Base-by-base conservation (phyloP, 306 rosid species). In the Erythrophleum fordii region DNA sequence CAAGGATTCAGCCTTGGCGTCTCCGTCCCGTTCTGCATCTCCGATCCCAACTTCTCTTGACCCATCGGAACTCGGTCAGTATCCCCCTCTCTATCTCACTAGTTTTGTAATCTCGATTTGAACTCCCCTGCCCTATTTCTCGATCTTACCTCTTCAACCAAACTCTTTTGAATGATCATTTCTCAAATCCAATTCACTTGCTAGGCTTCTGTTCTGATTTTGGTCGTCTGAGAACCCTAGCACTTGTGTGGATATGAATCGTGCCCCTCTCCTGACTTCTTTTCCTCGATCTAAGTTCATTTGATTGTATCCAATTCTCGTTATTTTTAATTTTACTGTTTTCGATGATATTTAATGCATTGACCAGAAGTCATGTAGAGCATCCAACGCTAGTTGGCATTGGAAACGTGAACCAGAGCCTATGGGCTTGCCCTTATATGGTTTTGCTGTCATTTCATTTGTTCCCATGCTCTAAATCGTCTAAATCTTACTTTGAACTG, bases 1-100 rank as follows among this genome's bases (percentile, higher is more conserved):
- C 52, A 8, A n/a, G 31, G 52, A 67, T 41, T 41, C 72, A 22
- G 31, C 51, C 72, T 18, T 41, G 46, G 48, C 72, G 46, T 66
- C 17, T 66, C 48, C 49, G 29, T 66, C 14, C 11, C 13, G 12
- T 23, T 18, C 23, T 11, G 37, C 49, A 11, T 66, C 49, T 8
- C 72, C 29, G 72, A 66, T 66, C 49, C 72, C 12, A 17, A 66
- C 28, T 2, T 23, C 13, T 20, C 72, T 66, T 18, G 29, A 16
- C 28, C 72, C 31, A 2, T 67, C 52, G 34, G 11, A 11, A 67
- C 72, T 39, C 11, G 72, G 72, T 67, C 72, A 41, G 72, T 41
- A 5, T 23, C 31, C 51, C 72, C 39, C 44, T 39, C 26, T 16
- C 23, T 34, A 29, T 16, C 26, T 64, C 6, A 8, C 46, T 35